Percentiles rank a stretch among this genome's conserved stretches.
These are phyloP conservation scores for Coriaria nepalensis DNA, from an alignment of 306 rosid species.

Conservation along the genomic window DNA sequence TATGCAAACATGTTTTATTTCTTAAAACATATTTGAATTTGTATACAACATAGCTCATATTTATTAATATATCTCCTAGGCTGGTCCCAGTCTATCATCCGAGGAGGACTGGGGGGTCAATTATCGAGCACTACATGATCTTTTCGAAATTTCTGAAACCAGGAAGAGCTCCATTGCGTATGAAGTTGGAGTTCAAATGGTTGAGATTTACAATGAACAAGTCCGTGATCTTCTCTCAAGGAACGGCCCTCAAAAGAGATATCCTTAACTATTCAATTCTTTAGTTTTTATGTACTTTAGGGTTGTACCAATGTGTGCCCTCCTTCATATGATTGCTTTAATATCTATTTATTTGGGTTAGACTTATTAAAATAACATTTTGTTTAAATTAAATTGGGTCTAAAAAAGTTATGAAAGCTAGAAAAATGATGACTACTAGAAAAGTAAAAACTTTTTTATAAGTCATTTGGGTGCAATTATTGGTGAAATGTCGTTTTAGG, in stretches of 20 bases:
- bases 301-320: no score
- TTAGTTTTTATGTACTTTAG: slow-evolving; percentile 4
- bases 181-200: slow-evolving; percentile 97
- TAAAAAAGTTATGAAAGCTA: no score
- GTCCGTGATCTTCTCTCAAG: slow-evolving; percentile 83
- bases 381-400: no score
- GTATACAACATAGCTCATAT: slow-evolving; percentile 3
- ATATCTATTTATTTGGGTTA: no score
- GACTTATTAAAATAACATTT: no score
- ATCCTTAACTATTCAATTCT: slow-evolving; percentile 34
- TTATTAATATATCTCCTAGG: slow-evolving; percentile 31
- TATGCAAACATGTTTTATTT: slow-evolving; percentile 22
- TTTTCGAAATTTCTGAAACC: slow-evolving; percentile 76
- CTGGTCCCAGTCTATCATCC: slow-evolving; percentile 68
- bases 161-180: slow-evolving; percentile 64
- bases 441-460: no score
- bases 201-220: slow-evolving; percentile 95
- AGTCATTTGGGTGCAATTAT: no score
- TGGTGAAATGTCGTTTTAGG: no score
- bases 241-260: slow-evolving; percentile 80
- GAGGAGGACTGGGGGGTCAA: slow-evolving; percentile 92
- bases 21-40: slow-evolving; percentile 6
- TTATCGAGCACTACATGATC: slow-evolving; percentile 86
- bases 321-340: no score
- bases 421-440: no score